Evolutionary conservation across 2,329 filamentous ascomycete genomes (phyloP).

Genomic region (Dactylellina parvicollis): DNA sequence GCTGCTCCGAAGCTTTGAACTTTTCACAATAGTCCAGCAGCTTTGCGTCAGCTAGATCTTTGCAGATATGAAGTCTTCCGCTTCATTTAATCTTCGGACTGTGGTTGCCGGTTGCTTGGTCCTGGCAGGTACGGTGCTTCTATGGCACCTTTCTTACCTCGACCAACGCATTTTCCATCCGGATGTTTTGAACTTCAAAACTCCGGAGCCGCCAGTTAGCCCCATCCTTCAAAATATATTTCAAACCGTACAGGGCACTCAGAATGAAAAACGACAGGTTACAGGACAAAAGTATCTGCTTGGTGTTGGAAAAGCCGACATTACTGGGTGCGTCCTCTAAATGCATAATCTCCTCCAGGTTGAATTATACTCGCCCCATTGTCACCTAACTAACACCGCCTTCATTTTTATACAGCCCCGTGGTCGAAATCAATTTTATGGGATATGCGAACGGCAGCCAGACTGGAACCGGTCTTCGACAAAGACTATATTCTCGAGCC

Average conservation of each 20-base stretch:
- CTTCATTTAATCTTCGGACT: conserved; percentile 45
- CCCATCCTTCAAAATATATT: conserved; percentile 52
- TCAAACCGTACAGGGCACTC: conserved; percentile 44
- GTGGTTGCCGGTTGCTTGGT: conserved; percentile 48
- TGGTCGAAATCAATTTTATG: conserved; percentile 90
- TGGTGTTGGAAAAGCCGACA: conserved; percentile 76
- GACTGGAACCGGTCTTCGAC: conserved; percentile 81
- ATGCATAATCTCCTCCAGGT: background rate
- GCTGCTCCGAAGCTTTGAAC: conserved; percentile 51
- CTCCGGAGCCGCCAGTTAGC: conserved; percentile 46
- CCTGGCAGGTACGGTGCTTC: conserved; percentile 34
- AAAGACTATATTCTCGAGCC: conserved; percentile 86
- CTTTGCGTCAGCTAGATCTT: conserved; percentile 20
- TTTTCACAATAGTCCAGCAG: conserved; percentile 45
- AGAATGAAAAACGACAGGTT: conserved; percentile 56
- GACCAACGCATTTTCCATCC: conserved; percentile 45
- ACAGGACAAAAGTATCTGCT: conserved; percentile 68
- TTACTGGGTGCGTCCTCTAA: conserved; percentile 66
- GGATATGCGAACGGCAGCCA: conserved; percentile 90
- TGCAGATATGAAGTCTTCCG: conserved; percentile 38
- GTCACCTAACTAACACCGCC: conserved; percentile 30
- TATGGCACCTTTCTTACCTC: conserved; percentile 45
- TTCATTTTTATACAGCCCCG: conserved; percentile 69
- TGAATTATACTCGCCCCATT: background rate
- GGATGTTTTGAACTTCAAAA: conserved; percentile 43